Evolutionary conservation across 169 alveolate species (phyloP).

Genomic region (Cystoisospora suis): DNA sequence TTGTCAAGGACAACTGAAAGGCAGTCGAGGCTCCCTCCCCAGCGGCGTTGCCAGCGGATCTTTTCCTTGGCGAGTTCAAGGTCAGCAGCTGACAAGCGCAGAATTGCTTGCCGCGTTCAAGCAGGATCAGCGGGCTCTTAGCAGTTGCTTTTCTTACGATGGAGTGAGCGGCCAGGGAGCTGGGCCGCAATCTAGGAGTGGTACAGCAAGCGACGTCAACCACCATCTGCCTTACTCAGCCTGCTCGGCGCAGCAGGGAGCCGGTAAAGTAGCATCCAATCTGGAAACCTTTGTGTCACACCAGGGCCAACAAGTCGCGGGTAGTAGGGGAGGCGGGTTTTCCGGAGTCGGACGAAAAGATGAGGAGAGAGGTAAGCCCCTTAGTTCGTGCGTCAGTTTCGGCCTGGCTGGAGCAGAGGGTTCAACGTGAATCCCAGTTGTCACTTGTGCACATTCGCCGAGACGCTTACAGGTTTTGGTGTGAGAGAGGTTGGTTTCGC

Average conservation of each 20-base stretch:
- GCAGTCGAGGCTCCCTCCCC: constrained; percentile 5
- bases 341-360: constrained; percentile 1
- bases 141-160: constrained; percentile 14
- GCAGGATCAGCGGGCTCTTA: constrained; percentile 13
- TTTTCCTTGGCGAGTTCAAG: not conserved
- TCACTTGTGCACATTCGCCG: too few relatives aligned
- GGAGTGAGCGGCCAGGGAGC: not conserved
- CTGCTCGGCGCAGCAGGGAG: constrained; percentile 8
- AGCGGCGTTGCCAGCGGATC: constrained; percentile 20
- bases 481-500: too few relatives aligned
- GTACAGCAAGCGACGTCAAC: not conserved
- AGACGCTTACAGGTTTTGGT: too few relatives aligned
- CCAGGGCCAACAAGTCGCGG: not conserved
- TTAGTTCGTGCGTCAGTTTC: too few relatives aligned
- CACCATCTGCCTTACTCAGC: not conserved
- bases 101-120: constrained; percentile 24
- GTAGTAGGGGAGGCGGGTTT: not conserved
- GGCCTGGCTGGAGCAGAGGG: too few relatives aligned
- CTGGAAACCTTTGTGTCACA: not conserved
- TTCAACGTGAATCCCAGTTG: too few relatives aligned
- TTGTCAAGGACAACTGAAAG: not conserved
- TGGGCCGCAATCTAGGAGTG: not conserved
- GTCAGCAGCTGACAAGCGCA: constrained; percentile 17
- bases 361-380: constrained; percentile 18
- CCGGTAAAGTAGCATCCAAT: not conserved